These are phyloP conservation scores for Emmonsiellopsis sp. DNA, from an alignment of 2,329 filamentous ascomycete genomes.

Conservation along the genomic window DNA sequence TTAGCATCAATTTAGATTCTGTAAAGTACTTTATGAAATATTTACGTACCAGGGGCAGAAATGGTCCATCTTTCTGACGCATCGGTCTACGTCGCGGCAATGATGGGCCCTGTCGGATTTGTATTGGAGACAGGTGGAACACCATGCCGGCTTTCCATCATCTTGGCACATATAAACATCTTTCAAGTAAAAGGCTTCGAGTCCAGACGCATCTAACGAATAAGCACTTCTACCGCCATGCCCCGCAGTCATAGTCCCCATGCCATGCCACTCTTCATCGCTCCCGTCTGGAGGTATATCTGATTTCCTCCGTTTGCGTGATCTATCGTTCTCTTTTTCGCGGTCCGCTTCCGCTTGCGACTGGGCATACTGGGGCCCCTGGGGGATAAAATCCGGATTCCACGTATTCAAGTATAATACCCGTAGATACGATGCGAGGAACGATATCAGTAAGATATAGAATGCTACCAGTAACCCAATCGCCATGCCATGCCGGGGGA, in stretches of 20 bases:
- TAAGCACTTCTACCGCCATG: conserved; percentile 17
- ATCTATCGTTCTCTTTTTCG: neutral
- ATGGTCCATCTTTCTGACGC: conserved; percentile 86
- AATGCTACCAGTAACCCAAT: conserved; percentile 63
- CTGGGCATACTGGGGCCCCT: conserved; percentile 39
- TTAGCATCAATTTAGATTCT: neutral
- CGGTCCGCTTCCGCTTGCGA: conserved; percentile 15
- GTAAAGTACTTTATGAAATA: neutral
- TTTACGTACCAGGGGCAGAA: conserved; percentile 67
- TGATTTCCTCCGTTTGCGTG: conserved; percentile 10
- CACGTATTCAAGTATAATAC: conserved; percentile 57
- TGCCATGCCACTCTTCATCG: conserved; percentile 16
- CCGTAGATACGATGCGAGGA: conserved; percentile 60
- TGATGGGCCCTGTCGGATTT: conserved; percentile 85
- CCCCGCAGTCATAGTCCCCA: conserved; percentile 15
- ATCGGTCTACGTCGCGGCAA: conserved; percentile 70
- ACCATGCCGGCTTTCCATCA: conserved; percentile 81
- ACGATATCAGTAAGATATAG: conserved; percentile 59
- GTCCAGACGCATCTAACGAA: conserved; percentile 52
- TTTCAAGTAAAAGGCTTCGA: conserved; percentile 70
- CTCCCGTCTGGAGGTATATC: conserved; percentile 13
- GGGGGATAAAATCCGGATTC: conserved; percentile 65
- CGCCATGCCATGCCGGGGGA: conserved; percentile 46
- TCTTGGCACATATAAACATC: conserved; percentile 75
- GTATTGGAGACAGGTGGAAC: conserved; percentile 71